These are phyloP conservation scores for Phytophthora sp. DNA, from an alignment of 352 stramenopile genomes.

Conservation along the genomic window DNA sequence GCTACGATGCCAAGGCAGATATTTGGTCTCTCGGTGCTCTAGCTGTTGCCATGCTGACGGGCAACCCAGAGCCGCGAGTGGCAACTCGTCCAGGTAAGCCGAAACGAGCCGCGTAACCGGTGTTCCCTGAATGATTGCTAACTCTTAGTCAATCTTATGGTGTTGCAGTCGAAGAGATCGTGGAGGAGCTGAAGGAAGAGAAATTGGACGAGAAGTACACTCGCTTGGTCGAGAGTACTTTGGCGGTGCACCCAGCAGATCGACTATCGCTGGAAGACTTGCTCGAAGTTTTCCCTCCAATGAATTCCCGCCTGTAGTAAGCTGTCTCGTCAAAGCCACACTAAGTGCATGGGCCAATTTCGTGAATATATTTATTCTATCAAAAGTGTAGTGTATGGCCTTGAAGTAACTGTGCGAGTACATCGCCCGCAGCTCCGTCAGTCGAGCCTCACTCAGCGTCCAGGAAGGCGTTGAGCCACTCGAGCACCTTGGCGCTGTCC, in stretches of 20 bases:
- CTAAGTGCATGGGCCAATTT: neutral
- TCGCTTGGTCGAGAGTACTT: slow-evolving; percentile 45
- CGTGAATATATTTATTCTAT: slow-evolving; percentile 47
- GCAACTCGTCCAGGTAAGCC: slow-evolving; percentile 62
- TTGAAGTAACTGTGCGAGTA: neutral
- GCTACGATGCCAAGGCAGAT: slow-evolving; percentile 72
- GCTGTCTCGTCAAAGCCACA: neutral
- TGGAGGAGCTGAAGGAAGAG: slow-evolving; percentile 46
- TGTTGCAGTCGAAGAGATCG: slow-evolving; percentile 60
- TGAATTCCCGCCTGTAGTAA: slow-evolving; percentile 53
- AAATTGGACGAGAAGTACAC: slow-evolving; percentile 41
- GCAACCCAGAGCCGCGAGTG: slow-evolving; percentile 68
- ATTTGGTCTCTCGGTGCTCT: slow-evolving; percentile 85
- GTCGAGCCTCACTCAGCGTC: slow-evolving; percentile 29
- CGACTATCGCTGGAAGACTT: slow-evolving; percentile 51
- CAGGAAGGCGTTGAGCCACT: slow-evolving; percentile 78
- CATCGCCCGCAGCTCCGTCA: no score
- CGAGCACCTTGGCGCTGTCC: slow-evolving; percentile 53
- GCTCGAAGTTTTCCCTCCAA: slow-evolving; percentile 39
- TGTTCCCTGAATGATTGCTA: neutral
- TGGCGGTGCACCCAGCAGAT: slow-evolving; percentile 47
- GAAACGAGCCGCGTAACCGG: no score
- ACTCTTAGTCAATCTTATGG: neutral
- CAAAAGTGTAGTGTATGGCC: neutral
- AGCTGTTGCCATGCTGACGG: slow-evolving; percentile 72